Conservation (phyloP, 73 alveolate genomes). For the Stentor roeselii region DNA sequence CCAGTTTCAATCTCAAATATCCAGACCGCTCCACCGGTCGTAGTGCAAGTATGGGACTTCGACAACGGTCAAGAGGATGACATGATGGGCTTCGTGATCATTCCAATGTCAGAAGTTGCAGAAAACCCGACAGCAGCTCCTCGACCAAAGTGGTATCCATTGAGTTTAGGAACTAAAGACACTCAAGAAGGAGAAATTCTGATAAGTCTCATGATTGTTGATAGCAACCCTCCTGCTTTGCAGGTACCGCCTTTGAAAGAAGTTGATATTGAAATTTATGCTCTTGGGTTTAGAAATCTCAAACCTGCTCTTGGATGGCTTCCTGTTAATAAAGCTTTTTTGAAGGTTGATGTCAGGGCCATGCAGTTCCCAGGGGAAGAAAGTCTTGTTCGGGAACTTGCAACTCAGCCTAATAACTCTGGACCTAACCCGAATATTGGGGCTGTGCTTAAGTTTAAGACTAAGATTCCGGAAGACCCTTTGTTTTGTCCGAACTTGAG, state of each 20-base stretch:
- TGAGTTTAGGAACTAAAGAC: constrained; percentile 64
- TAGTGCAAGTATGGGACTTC: constrained; percentile 73
- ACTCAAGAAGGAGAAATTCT: constrained; percentile 78
- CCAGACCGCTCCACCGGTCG: constrained; percentile 78
- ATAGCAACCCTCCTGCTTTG: constrained; percentile 20
- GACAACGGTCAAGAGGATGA: constrained; percentile 72
- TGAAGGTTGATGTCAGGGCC: constrained; percentile 69
- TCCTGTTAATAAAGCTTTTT: constrained; percentile 84
- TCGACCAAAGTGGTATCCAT: constrained; percentile 84
- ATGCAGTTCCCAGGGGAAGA: constrained; percentile 29
- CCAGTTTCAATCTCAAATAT: constrained; percentile 38
- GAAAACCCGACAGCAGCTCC: constrained; percentile 50
- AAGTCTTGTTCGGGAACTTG: neutral
- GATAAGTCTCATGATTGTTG: constrained; percentile 65
- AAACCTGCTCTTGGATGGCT: constrained; percentile 72
- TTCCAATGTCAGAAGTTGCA: constrained; percentile 59
- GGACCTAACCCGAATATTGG: constrained; percentile 86
- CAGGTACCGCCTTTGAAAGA: constrained; percentile 63
- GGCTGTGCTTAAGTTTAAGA: constrained; percentile 61
- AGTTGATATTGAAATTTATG: constrained; percentile 64
- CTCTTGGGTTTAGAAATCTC: constrained; percentile 80
- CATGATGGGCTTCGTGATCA: constrained; percentile 67
- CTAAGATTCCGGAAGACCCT: constrained; percentile 61
- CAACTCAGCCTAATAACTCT: constrained; percentile 76
- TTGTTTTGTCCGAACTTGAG: constrained; percentile 49